Percentiles rank a stretch among this genome's conserved stretches.
phyloP scores from a whole-genome alignment of 352 stramenopile species.

The Pythium phragmiticola region DNA sequence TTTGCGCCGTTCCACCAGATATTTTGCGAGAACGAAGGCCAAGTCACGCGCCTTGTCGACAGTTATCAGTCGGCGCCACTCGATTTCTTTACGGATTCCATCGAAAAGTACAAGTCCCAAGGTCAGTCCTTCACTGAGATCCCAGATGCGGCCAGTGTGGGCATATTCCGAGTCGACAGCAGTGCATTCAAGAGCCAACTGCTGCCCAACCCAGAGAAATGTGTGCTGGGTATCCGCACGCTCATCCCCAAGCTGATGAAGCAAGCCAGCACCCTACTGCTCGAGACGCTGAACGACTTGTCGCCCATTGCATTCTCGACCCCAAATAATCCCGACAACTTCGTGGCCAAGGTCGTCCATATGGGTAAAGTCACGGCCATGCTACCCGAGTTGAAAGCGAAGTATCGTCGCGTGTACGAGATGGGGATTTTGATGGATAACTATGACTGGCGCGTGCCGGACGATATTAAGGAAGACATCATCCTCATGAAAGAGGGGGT shows the following conservation, averaged over 20 bases:
- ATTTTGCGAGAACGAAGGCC: constrained; percentile 82
- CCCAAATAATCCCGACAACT: constrained; percentile 64
- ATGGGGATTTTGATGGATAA: constrained; percentile 92
- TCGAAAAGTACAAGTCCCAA: constrained; percentile 84
- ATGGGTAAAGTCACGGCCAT: constrained; percentile 71
- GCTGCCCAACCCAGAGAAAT: constrained; percentile 87
- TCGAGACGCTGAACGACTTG: constrained; percentile 83
- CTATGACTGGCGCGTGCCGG: constrained; percentile 88
- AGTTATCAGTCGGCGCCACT: constrained; percentile 72
- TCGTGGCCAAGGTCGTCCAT: constrained; percentile 89
- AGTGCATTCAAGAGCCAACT: constrained; percentile 83
- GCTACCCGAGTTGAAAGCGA: constrained; percentile 64
- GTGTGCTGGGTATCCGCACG: constrained; percentile 76
- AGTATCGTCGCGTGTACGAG: constrained; percentile 79
- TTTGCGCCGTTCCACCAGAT: constrained; percentile 89
- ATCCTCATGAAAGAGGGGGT: constrained; percentile 94
- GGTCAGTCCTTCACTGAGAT: constrained; percentile 82
- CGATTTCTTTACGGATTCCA: constrained; percentile 78
- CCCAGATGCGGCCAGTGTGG: constrained; percentile 77
- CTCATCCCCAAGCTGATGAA: constrained; percentile 92
- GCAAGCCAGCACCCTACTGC: constrained; percentile 60
- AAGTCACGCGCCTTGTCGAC: constrained; percentile 59
- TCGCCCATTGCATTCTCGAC: constrained; percentile 82
- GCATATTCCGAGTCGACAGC: constrained; percentile 93
- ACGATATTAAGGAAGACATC: constrained; percentile 92